These are phyloP conservation scores for Bruguiera parviflora DNA, from an alignment of 345 rosid species.

Conservation along the genomic window DNA sequence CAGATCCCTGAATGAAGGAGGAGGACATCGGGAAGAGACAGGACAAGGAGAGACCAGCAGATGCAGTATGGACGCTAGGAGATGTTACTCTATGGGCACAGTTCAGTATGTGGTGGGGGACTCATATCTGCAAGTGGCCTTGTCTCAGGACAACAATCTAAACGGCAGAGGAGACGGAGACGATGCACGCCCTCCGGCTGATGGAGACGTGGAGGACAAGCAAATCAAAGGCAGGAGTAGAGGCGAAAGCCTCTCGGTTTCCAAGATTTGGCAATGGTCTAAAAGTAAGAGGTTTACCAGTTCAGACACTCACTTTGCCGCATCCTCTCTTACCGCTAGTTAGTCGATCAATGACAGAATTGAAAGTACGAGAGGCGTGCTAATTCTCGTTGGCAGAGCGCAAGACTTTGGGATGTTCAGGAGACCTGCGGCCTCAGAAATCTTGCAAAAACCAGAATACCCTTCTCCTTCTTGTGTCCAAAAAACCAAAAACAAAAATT, in stretches of 20 bases:
- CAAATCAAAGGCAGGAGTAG: constrained; percentile 34
- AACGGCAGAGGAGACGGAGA: constrained; percentile 4
- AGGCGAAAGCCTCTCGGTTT: constrained; percentile 55
- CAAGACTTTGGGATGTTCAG: too few relatives aligned
- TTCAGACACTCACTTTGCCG: constrained; percentile 16
- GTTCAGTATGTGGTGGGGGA: constrained; percentile 54
- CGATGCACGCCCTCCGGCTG: constrained; percentile 13
- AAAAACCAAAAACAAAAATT: too few relatives aligned
- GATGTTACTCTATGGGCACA: constrained; percentile 75
- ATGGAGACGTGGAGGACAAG: constrained; percentile 40
- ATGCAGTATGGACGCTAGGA: constrained; percentile 44
- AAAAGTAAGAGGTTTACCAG: constrained; percentile 36
- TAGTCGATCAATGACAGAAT: background rate
- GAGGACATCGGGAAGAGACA: constrained; percentile 19
- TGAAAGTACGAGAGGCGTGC: background rate
- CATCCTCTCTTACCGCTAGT: background rate
- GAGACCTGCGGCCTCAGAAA: too few relatives aligned
- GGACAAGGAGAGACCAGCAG: constrained; percentile 40
- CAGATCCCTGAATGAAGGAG: constrained; percentile 37
- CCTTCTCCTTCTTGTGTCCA: too few relatives aligned
- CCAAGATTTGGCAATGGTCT: constrained; percentile 70
- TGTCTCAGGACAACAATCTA: constrained; percentile 19
- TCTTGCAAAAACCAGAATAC: too few relatives aligned
- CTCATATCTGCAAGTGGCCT: constrained; percentile 42
- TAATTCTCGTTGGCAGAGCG: too few relatives aligned